A percentile compares a stretch with the other conserved stretches of the same genome.
These are phyloP conservation scores for Trapa incisa DNA, from an alignment of 345 rosid genomes.

Conservation along the genomic window DNA sequence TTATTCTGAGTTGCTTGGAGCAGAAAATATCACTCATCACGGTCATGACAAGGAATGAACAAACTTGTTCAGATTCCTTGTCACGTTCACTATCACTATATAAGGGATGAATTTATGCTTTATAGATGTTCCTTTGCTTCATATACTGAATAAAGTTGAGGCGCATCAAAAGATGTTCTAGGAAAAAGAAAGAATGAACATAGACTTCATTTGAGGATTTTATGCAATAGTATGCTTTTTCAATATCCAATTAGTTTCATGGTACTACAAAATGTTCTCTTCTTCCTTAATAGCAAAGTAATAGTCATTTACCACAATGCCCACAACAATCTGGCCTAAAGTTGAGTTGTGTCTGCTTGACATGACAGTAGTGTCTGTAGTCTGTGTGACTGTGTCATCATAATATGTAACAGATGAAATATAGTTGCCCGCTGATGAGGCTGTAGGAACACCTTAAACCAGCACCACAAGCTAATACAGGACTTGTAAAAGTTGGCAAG, in stretches of 20 bases:
- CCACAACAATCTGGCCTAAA: neutral
- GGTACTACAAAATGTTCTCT: neutral
- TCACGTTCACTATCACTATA: too few relatives aligned
- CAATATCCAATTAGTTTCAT: neutral
- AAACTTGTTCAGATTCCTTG: too few relatives aligned
- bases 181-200: too few relatives aligned
- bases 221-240: neutral
- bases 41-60: slow-evolving; percentile 10
- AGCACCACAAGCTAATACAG: slow-evolving; percentile 6
- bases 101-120: too few relatives aligned
- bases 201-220: too few relatives aligned
- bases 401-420: neutral
- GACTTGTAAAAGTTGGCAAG: too few relatives aligned
- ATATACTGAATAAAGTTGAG: too few relatives aligned
- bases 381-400: neutral
- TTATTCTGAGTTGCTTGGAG: slow-evolving; percentile 16
- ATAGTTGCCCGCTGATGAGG: too few relatives aligned
- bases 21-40: slow-evolving; percentile 14
- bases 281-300: neutral
- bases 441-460: too few relatives aligned
- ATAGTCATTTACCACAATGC: neutral
- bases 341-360: neutral
- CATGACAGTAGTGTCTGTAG: too few relatives aligned
- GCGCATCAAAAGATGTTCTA: too few relatives aligned
- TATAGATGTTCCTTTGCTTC: too few relatives aligned